Base-by-base conservation (phyloP, 1,139 yeast species). In the Geotrichum carabidarum region DNA sequence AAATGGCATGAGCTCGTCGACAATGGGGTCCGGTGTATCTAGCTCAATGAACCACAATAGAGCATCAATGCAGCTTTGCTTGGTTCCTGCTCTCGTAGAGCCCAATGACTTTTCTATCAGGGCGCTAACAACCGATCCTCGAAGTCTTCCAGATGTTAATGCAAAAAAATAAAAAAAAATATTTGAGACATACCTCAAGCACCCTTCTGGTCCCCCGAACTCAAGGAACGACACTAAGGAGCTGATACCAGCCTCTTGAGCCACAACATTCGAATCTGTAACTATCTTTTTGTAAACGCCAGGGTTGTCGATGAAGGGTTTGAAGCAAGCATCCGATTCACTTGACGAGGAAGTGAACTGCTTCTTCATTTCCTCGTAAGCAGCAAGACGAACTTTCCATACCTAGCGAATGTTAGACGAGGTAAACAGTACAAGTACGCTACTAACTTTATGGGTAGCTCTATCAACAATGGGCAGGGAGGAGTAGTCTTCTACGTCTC, bases 311-410 rank as follows among this genome's bases (percentile, higher is more conserved):
- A 77, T 61, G 65, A 80, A 83, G 1, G 73, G 72, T 15, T 70
- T 69, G 62, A 83, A 81, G 48, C 83, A 77, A 1, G 75, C 78
- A 59, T 80, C 88, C 12, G 75, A 68, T 55, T 80, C 85, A 58
- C 75, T 76, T 8, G 81, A 75, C 2, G 88, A 78, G 41, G 69
- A 71, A 50, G 79, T 76, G 64, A 88, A 86, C 50, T 67, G 70
- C 51, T 72, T 72, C 34, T 76, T 72, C 59, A 84, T 68, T 62
- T 87, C 93, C 55, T 83, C 86, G 67, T 91, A 93, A 0, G 94
- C 97, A 14, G 75, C 80, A 54, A 81, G 75, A 57, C 99, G 82
- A 12, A 83, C 97, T 70, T 90, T 91, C 99, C 99, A 94, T n/a
- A 80, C 63, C 76, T 74, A 49, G 17, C 17, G 32, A 12, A 41